Conservation (phyloP, 2,329 filamentous ascomycete genomes). For the Aquanectria penicillioides region DNA sequence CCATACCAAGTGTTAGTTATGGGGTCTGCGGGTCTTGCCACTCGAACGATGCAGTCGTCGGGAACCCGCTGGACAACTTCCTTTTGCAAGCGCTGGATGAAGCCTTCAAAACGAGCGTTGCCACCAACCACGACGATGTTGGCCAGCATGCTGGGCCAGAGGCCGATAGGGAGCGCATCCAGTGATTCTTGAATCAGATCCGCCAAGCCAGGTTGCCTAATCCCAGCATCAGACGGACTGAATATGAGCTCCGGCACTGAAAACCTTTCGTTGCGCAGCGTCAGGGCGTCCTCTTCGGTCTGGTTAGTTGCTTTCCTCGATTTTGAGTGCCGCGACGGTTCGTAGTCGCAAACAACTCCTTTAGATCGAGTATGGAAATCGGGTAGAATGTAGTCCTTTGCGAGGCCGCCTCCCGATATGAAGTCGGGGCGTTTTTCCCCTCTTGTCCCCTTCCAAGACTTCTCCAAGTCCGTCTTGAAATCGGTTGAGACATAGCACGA, state of each 20-base stretch:
- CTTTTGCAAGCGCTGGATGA: conserved; percentile 80
- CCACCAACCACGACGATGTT: conserved; percentile 93
- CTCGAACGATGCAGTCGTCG: conserved; percentile 80
- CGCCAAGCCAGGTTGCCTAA: conserved; percentile 83
- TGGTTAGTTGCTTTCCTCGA: conserved; percentile 57
- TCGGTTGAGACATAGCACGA: conserved; percentile 84
- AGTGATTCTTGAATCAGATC: conserved; percentile 86
- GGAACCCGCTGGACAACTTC: conserved; percentile 79
- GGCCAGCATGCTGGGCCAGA: conserved; percentile 85
- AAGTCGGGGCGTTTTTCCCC: conserved; percentile 65
- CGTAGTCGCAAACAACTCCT: conserved; percentile 81
- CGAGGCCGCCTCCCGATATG: conserved; percentile 67
- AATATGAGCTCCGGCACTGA: conserved; percentile 90
- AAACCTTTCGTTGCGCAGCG: conserved; percentile 92
- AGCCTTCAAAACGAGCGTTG: conserved; percentile 81
- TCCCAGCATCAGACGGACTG: conserved; percentile 83
- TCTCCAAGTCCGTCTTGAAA: conserved; percentile 82
- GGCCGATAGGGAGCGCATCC: conserved; percentile 76
- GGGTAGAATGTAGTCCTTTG: conserved; percentile 91
- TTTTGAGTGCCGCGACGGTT: conserved; percentile 70
- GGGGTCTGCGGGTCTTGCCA: conserved; percentile 76
- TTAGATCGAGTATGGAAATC: conserved; percentile 72
- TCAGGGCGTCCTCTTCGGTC: conserved; percentile 78
- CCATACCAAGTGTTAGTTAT: conserved; percentile 87
- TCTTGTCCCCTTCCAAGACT: conserved; percentile 81